Conservation (phyloP, 2,329 filamentous ascomycete species). For the Curvularia verruculosa region DNA sequence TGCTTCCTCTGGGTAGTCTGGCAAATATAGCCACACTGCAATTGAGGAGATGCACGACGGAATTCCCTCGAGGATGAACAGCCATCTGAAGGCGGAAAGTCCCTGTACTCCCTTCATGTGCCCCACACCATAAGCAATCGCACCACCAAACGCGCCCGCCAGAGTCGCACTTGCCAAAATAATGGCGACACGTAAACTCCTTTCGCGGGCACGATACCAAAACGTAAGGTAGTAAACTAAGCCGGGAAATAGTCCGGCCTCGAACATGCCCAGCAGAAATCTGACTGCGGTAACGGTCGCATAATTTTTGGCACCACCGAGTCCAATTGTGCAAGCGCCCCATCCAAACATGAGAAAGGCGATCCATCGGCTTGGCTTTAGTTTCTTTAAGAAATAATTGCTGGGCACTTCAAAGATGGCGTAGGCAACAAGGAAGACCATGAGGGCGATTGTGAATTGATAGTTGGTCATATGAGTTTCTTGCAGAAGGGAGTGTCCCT, state of each 20-base stretch:
- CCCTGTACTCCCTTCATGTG: slow-evolving; percentile 48
- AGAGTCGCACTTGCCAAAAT: slow-evolving; percentile 63
- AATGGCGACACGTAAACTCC: slow-evolving; percentile 64
- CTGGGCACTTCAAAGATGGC: slow-evolving; percentile 58
- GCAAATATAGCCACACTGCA: slow-evolving; percentile 54
- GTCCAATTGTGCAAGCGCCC: slow-evolving; percentile 54
- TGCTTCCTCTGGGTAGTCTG: slow-evolving; percentile 58
- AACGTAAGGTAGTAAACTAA: slow-evolving; percentile 61
- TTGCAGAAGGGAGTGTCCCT: slow-evolving; percentile 65
- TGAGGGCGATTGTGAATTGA: slow-evolving; percentile 54
- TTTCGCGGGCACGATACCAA: slow-evolving; percentile 63
- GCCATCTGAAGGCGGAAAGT: slow-evolving; percentile 43
- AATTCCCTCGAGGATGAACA: slow-evolving; percentile 37
- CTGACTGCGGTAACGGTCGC: slow-evolving; percentile 50
- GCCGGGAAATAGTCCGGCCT: slow-evolving; percentile 40
- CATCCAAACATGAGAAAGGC: slow-evolving; percentile 55
- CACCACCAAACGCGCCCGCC: slow-evolving; percentile 62
- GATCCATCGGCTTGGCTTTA: slow-evolving; percentile 53
- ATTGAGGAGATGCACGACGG: slow-evolving; percentile 27
- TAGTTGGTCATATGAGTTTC: slow-evolving; percentile 66
- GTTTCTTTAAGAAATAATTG: slow-evolving; percentile 66
- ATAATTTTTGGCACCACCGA: slow-evolving; percentile 52
- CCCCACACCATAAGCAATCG: slow-evolving; percentile 60
- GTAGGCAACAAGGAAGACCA: slow-evolving; percentile 40
- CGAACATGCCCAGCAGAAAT: slow-evolving; percentile 49